phyloP scores from a whole-genome alignment of 2,329 filamentous ascomycete genomes.

The Aureobasidium sp. region DNA sequence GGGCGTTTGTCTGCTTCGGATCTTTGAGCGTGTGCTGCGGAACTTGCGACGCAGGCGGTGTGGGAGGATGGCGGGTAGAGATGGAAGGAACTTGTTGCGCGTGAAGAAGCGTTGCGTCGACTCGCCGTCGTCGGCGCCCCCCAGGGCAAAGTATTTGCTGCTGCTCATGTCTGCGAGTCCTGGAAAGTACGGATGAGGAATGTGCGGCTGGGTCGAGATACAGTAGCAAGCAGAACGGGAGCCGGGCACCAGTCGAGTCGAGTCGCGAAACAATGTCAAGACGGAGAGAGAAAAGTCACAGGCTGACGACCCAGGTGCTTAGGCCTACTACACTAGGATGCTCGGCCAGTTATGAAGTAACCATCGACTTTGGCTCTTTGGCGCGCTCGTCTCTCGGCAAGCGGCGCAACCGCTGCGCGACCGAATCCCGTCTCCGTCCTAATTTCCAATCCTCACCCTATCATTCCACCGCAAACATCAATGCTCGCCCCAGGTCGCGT shows the following conservation, averaged over 20 bases:
- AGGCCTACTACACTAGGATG: background rate
- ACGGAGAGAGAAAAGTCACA: background rate
- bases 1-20: conserved; percentile 57
- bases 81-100: conserved; percentile 34
- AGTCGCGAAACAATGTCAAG: background rate
- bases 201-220: background rate
- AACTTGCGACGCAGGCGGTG: conserved; percentile 59
- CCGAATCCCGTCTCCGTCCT: background rate
- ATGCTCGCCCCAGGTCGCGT: background rate
- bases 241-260: background rate
- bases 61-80: conserved; percentile 46
- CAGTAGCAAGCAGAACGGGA: no score
- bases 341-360: conserved; percentile 1
- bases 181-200: background rate
- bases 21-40: conserved; percentile 51
- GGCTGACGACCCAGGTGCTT: background rate
- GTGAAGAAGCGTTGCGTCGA: conserved; percentile 32
- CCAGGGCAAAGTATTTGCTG: conserved; percentile 14
- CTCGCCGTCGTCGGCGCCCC: conserved; percentile 15
- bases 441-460: background rate
- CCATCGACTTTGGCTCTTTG: conserved; percentile 4
- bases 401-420: background rate
- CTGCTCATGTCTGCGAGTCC: background rate
- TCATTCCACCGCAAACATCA: background rate
- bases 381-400: background rate